Evolutionary conservation across 148 eudicot genomes (phyloP), one percentile per base, ranked within the genome.

Genomic region (Vaccinium corymbosum): DNA sequence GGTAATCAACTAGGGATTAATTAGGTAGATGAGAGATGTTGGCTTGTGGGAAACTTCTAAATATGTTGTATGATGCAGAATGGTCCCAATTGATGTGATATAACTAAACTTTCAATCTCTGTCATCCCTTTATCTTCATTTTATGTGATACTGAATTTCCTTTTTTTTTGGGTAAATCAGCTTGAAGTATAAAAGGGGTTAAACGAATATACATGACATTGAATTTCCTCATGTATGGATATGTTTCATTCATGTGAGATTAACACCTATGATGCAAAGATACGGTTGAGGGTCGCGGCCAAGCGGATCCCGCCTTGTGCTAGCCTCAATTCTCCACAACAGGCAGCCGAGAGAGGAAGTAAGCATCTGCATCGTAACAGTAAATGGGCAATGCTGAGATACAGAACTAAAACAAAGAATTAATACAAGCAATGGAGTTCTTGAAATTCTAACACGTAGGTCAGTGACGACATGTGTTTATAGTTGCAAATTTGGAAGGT

Each of bases 1-100:
- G 62, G 71, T 59, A 38, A 81, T 32, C 49, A 78, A 27, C 12
- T 35, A 32, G 66, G 68, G 27, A 52, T 16, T n/a, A n/a, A n/a
- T 27, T 3, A 46, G 76, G 86, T 76, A 57, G 84, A n/a, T 68
- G 59, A 66, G 14, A 32, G 38, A 27, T 42, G 80, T 22, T 85
- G 84, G 73, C 84, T 81, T 87, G 86, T 19, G 66, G 85, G 72
- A 61, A 19, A 76, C 25, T 88, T 15, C 80, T 81, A 81, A 20
- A 77, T 73, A 48, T 17, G 53, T 19, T 22, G 2, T 51, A 42
- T 55, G 64, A 29, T 35, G 46, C 3, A 15, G 29, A 66, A 32
- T 20, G 74, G n/a, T 64, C 74, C 56, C 25, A 46, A 0, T 42
- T 16, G 1, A 3, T 13, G 6, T 16, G 1, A 62, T 25, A 56